Conservation (phyloP, 345 rosid species). For the Schrenkiella parvula region DNA sequence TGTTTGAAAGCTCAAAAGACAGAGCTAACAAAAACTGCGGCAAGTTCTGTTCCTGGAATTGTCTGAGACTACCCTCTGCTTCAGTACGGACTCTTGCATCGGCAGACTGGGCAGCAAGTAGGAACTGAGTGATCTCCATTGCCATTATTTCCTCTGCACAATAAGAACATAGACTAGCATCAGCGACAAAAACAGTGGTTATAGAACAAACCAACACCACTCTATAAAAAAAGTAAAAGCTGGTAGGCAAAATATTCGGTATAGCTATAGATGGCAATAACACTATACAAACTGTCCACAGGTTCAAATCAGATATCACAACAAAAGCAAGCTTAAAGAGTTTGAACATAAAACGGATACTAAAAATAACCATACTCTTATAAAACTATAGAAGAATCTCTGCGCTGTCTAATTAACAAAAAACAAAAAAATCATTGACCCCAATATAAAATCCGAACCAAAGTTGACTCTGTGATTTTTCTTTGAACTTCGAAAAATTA, state of each 20-base stretch:
- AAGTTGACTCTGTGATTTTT: neutral
- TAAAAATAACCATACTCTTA: neutral
- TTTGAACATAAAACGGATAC: neutral
- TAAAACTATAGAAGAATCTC: neutral
- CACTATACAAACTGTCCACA: too few species aligned
- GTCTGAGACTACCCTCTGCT: constrained; percentile 68
- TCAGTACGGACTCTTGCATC: constrained; percentile 72
- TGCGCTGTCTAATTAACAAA: neutral
- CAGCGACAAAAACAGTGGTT: neutral
- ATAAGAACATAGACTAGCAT: neutral
- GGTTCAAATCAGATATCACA: too few species aligned
- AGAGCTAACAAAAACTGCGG: constrained; percentile 65
- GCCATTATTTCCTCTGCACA: constrained; percentile 56
- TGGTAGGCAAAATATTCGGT: neutral
- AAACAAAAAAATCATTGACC: neutral
- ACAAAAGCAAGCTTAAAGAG: too few species aligned
- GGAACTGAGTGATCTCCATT: constrained; percentile 78
- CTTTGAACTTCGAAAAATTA: neutral
- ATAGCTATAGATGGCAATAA: neutral
- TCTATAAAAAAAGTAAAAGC: neutral
- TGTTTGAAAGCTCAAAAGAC: constrained; percentile 77
- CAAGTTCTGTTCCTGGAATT: constrained; percentile 80
- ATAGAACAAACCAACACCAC: too few species aligned
- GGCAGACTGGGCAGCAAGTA: constrained; percentile 77
- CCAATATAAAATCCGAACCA: neutral